These are phyloP conservation scores for Lobosporangium transversale DNA, from an alignment of 192 early-diverging fungal species.

Conservation along the genomic window DNA sequence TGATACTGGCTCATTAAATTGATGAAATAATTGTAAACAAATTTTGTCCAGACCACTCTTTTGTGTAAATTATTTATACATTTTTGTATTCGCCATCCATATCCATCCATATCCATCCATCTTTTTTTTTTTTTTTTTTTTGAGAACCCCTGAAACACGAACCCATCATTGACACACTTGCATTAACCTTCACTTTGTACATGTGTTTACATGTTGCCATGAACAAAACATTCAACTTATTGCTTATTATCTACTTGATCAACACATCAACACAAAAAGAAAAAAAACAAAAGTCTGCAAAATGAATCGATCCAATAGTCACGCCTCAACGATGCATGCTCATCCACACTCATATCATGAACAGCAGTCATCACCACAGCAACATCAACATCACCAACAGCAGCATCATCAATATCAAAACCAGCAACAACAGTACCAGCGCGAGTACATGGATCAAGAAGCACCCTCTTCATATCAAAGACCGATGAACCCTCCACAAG, in stretches of 20 bases:
- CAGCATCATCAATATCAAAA: neutral
- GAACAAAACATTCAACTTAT: neutral
- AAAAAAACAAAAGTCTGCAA: neutral
- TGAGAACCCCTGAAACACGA: slow-evolving; percentile 23
- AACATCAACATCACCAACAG: neutral
- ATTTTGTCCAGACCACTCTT: too few relatives aligned
- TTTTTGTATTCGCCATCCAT: too few relatives aligned
- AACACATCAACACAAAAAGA: neutral
- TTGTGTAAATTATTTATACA: too few relatives aligned
- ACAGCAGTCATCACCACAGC: slow-evolving; percentile 11
- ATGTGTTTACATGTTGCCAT: slow-evolving; percentile 5
- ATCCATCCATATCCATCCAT: too few relatives aligned
- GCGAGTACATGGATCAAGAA: neutral
- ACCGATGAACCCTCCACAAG: neutral
- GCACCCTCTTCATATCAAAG: neutral
- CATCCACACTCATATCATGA: neutral
- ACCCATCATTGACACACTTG: neutral
- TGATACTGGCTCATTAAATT: too few relatives aligned
- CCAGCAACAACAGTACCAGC: neutral
- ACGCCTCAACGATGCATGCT: slow-evolving; percentile 6
- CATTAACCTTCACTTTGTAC: neutral
- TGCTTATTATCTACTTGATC: neutral
- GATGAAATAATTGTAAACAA: too few relatives aligned
- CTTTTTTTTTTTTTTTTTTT: neutral
- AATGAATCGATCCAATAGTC: slow-evolving; percentile 11